phyloP scores from a whole-genome alignment of 2,329 filamentous ascomycete species.

The Fusarium xylarioides region DNA sequence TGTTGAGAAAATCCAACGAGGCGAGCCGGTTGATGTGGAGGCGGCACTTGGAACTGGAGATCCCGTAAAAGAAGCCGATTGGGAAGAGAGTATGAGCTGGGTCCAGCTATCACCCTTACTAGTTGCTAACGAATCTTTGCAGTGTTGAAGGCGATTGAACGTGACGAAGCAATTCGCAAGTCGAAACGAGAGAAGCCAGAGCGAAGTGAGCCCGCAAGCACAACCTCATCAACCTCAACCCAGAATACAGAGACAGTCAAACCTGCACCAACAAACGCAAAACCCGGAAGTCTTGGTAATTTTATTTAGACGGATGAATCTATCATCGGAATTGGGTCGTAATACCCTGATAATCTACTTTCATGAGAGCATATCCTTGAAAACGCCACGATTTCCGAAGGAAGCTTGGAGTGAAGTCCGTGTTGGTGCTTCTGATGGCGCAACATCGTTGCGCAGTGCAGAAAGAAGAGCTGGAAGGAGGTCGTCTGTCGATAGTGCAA shows the following conservation, averaged over 20 bases:
- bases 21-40: constrained; percentile 87
- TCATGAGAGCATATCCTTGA: constrained; percentile 70
- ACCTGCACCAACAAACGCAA: constrained; percentile 39
- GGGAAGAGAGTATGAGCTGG: constrained; percentile 78
- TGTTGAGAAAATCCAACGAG: constrained; percentile 73
- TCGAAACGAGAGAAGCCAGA: constrained; percentile 53
- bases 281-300: constrained; percentile 51
- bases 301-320: constrained; percentile 57
- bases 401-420: constrained; percentile 20
- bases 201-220: constrained; percentile 34
- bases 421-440: constrained; percentile 4
- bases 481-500: constrained; percentile 66
- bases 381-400: constrained; percentile 49
- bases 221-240: neutral
- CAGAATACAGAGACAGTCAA: constrained; percentile 33
- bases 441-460: constrained; percentile 52
- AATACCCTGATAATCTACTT: constrained; percentile 29
- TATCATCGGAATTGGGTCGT: constrained; percentile 21
- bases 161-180: constrained; percentile 65
- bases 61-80: constrained; percentile 77
- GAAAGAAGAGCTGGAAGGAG: constrained; percentile 67
- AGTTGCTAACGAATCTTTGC: constrained; percentile 22
- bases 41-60: constrained; percentile 82
- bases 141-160: constrained; percentile 74
- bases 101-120: neutral